Evolutionary conservation across 805 yeast genomes (phyloP), one percentile per base, ranked within the genome.

Genomic region (Kuraishia ogatae): DNA sequence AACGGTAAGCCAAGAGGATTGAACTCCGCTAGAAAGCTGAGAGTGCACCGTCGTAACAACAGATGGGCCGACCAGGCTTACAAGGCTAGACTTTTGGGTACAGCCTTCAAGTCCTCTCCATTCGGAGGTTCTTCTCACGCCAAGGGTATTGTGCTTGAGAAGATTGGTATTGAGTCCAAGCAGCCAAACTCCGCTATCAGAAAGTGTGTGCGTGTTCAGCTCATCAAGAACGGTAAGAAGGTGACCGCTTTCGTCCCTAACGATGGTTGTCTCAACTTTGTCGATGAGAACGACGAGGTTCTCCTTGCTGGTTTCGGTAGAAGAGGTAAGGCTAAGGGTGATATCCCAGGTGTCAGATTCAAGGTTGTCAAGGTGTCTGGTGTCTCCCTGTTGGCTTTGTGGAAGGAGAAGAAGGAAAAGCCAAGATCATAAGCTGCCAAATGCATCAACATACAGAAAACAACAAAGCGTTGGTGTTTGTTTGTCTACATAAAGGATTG

Each of bases 311-410:
- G 99, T 86, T 94, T 94, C 91, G 99, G 99, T 90, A 91, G 98
- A 84, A 94, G 97, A 87, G 99, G 99, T 85, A 94, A 94, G 87
- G 99, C 99, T 79, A 94, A 94, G 96, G 99, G 99, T 86, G 99
- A 94, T 92, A 93, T 94, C 76, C 99, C 99, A 80, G 99, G 99
- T 90, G 99, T 94, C 77, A 94, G 99, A 89, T 94, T 94, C 91
- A 94, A 94, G 89, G 99, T 94, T 77, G 99, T 94, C 78, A 94
- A 94, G 86, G 99, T 94, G 71, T 89, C 99, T 71, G 99, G 99
- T 89, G 99, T 96, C 73, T 94, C 99, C 71, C 86, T 94, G 80
- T 85, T 92, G 77, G 99, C 99, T 78, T 87, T 94, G 80, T 94
- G 97, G 97, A 94, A 93, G 86, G 99, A 96, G 86, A 94, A 94